Conservation (phyloP, 2,329 filamentous ascomycete genomes). For the Exserohilum turcica region DNA sequence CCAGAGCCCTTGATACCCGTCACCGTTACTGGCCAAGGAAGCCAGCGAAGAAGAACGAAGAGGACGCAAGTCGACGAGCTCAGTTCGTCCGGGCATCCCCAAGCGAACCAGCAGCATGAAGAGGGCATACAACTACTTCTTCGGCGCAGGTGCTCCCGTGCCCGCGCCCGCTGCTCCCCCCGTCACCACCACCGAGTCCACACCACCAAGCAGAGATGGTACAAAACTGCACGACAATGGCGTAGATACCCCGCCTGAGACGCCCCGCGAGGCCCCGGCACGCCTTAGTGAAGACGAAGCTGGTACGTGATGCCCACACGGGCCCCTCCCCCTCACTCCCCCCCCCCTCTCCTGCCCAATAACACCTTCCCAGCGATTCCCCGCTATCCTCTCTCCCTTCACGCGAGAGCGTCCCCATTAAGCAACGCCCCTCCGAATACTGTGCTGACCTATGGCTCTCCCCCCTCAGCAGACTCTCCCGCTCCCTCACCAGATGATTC, state of each 20-base stretch:
- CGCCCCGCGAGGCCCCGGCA: conserved; percentile 29
- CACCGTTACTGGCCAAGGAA: conserved; percentile 33
- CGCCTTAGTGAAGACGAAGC: conserved; percentile 21
- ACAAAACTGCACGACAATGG: conserved; percentile 29
- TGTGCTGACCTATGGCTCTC: conserved; percentile 28
- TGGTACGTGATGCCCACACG: conserved; percentile 21
- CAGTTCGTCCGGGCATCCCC: conserved; percentile 41
- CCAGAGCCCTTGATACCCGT: conserved; percentile 36
- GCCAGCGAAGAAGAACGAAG: conserved; percentile 37
- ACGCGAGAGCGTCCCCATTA: conserved; percentile 17
- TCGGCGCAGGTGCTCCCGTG: conserved; percentile 33
- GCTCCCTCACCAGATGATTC: conserved; percentile 38
- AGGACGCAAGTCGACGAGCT: conserved; percentile 41
- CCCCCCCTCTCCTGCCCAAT: conserved; percentile 28
- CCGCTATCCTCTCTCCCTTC: conserved; percentile 27
- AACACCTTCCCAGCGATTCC: conserved; percentile 28
- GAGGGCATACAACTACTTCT: conserved; percentile 50
- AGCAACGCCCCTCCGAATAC: conserved; percentile 22
- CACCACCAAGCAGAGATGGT: conserved; percentile 27
- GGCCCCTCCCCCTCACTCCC: conserved; percentile 6
- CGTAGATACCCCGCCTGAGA: conserved; percentile 44
- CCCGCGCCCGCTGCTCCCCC: conserved; percentile 35
- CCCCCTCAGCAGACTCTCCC: conserved; percentile 31
- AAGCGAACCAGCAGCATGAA: conserved; percentile 48
- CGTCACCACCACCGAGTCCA: conserved; percentile 31